Conservation (phyloP, 345 rosid species). For the Odontarrhena argentea region DNA sequence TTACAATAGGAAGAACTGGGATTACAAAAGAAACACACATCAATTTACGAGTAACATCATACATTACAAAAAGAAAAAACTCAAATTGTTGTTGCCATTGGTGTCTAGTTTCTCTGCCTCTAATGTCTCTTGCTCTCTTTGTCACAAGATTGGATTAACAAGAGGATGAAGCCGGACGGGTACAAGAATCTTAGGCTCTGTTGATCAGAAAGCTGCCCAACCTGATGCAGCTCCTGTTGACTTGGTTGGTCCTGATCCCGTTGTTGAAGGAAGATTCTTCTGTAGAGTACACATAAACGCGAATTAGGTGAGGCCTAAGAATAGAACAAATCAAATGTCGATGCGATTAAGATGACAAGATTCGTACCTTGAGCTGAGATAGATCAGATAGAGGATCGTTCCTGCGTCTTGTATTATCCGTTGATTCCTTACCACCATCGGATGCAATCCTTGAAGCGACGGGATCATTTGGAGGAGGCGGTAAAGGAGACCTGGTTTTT, state of each 20-base stretch:
- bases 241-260: slow-evolving; percentile 56
- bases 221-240: slow-evolving; percentile 80
- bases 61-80: slow-evolving; percentile 3
- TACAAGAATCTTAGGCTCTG: slow-evolving; percentile 61
- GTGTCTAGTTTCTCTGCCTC: slow-evolving; percentile 32
- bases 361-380: slow-evolving; percentile 75
- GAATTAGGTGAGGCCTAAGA: neutral
- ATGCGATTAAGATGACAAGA: neutral
- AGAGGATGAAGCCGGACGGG: slow-evolving; percentile 39
- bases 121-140: slow-evolving; percentile 29
- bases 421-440: slow-evolving; percentile 37
- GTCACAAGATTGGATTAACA: slow-evolving; percentile 17
- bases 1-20: slow-evolving; percentile 22
- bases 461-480: slow-evolving; percentile 96
- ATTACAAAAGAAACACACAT: slow-evolving; percentile 33
- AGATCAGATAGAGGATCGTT: slow-evolving; percentile 68
- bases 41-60: slow-evolving; percentile 35
- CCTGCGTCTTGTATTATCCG: slow-evolving; percentile 45
- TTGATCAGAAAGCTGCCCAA: slow-evolving; percentile 89
- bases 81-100: neutral
- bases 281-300: slow-evolving; percentile 44
- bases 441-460: slow-evolving; percentile 55
- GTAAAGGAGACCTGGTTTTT: slow-evolving; percentile 75
- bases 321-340: neutral
- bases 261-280: slow-evolving; percentile 79